Percentiles rank a stretch among this genome's conserved stretches.
phyloP scores from a whole-genome alignment of 768 basidiomycete species.

The Podaxis sp. region DNA sequence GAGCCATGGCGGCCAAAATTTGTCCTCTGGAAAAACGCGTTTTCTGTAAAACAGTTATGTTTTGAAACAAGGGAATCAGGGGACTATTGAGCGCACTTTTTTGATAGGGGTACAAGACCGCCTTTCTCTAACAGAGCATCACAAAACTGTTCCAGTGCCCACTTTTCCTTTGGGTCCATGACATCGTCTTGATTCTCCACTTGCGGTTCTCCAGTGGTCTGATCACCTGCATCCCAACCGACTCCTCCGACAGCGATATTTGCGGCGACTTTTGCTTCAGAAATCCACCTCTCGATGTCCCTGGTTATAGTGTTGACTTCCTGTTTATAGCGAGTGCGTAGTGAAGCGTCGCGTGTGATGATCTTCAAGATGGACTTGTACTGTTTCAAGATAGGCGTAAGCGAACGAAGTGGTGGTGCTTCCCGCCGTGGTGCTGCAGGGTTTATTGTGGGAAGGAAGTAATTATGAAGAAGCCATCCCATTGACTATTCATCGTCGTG shows the following conservation, averaged over 20 bases:
- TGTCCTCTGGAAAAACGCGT: constrained; percentile 39
- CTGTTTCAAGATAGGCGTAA: constrained; percentile 66
- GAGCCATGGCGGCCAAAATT: constrained; percentile 48
- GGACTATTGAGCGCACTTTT: constrained; percentile 55
- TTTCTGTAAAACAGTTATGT: constrained; percentile 44
- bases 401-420: constrained; percentile 45
- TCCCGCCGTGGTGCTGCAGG: constrained; percentile 38
- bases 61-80: constrained; percentile 37
- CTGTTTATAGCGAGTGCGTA: constrained; percentile 48
- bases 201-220: constrained; percentile 18
- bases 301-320: constrained; percentile 51
- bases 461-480: constrained; percentile 80
- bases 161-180: constrained; percentile 55
- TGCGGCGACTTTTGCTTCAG: constrained; percentile 68
- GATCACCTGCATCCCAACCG: constrained; percentile 42
- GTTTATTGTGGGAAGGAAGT: constrained; percentile 77
- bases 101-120: constrained; percentile 77
- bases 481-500: constrained; percentile 53
- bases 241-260: constrained; percentile 46
- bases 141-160: constrained; percentile 69
- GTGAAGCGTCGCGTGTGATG: constrained; percentile 62
- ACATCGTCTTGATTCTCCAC: constrained; percentile 16
- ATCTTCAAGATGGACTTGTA: constrained; percentile 73
- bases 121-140: constrained; percentile 70
- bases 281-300: constrained; percentile 77